These are phyloP conservation scores for Penicillium sp. DNA, from an alignment of 2,329 filamentous ascomycete species.

Conservation along the genomic window DNA sequence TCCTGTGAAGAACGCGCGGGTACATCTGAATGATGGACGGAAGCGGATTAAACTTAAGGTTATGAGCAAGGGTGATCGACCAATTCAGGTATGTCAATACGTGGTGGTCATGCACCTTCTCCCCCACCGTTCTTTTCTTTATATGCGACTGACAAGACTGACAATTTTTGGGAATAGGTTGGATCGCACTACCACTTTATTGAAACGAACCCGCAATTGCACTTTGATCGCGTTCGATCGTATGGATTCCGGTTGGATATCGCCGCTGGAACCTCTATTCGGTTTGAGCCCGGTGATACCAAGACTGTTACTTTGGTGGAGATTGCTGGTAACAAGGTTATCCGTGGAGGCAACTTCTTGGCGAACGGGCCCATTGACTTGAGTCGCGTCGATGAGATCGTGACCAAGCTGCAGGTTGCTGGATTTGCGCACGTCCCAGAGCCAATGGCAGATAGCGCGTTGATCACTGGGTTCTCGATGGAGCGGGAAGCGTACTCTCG, in stretches of 20 bases:
- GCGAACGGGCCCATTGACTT: slow-evolving; percentile 71
- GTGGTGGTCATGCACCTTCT: background rate
- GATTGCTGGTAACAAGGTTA: slow-evolving; percentile 76
- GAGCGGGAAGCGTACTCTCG: slow-evolving; percentile 74
- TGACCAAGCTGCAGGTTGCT: slow-evolving; percentile 64
- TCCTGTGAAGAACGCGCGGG: slow-evolving; percentile 63
- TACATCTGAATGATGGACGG: slow-evolving; percentile 72
- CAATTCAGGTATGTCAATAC: slow-evolving; percentile 68
- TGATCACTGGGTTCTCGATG: slow-evolving; percentile 67
- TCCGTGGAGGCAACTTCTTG: slow-evolving; percentile 79
- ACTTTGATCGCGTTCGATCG: slow-evolving; percentile 79
- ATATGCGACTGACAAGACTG: no score
- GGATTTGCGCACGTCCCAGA: slow-evolving; percentile 78
- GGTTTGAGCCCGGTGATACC: slow-evolving; percentile 90
- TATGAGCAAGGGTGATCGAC: slow-evolving; percentile 82
- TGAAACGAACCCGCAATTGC: slow-evolving; percentile 85
- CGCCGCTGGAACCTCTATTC: slow-evolving; percentile 82
- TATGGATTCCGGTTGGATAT: slow-evolving; percentile 90
- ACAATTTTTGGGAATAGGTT: slow-evolving; percentile 47
- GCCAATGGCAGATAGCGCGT: slow-evolving; percentile 56
- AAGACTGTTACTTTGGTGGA: slow-evolving; percentile 89
- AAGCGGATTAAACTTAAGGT: slow-evolving; percentile 73
- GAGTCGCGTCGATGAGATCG: slow-evolving; percentile 63
- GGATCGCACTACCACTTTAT: slow-evolving; percentile 96
- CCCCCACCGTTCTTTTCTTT: background rate